A percentile compares a stretch with the other conserved stretches of the same genome.
Evolutionary conservation across 306 rosid species (phyloP).

Genomic region (Betula pendula): DNA sequence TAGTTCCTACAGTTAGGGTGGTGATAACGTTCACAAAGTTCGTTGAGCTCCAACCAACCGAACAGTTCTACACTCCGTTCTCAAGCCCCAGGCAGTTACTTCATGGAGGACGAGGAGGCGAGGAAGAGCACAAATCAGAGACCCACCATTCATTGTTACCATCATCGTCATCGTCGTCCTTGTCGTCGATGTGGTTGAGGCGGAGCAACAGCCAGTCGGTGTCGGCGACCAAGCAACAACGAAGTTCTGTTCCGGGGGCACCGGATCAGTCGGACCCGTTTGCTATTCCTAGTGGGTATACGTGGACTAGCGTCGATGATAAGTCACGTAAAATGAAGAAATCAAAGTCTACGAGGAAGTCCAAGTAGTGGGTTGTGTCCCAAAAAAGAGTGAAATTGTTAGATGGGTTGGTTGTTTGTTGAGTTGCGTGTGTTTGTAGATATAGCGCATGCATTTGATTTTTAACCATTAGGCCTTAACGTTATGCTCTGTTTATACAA

Average conservation of each 20-base stretch:
- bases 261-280: constrained; percentile 78
- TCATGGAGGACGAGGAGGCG: constrained; percentile 36
- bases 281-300: constrained; percentile 75
- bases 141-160: constrained; percentile 21
- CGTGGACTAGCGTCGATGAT: constrained; percentile 68
- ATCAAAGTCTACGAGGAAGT: constrained; percentile 66
- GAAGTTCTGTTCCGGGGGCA: constrained; percentile 25
- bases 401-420: constrained; percentile 15
- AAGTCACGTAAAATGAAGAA: constrained; percentile 62
- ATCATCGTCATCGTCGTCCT: constrained; percentile 36
- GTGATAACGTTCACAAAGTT: constrained; percentile 95
- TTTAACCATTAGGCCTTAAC: constrained; percentile 4
- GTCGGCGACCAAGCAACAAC: constrained; percentile 45
- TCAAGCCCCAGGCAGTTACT: constrained; percentile 74
- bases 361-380: constrained; percentile 38
- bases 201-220: constrained; percentile 55
- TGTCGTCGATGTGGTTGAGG: constrained; percentile 55
- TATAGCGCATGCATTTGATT: constrained; percentile 30
- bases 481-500: constrained; percentile 14
- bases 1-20: constrained; percentile 94
- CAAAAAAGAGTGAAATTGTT: not conserved
- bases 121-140: constrained; percentile 37
- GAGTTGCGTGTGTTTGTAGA: constrained; percentile 25
- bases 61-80: constrained; percentile 80
- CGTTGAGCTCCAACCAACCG: constrained; percentile 71